Evolutionary conservation across 192 early-diverging fungal genomes (phyloP).

Genomic region (Funneliformis geosporum): DNA sequence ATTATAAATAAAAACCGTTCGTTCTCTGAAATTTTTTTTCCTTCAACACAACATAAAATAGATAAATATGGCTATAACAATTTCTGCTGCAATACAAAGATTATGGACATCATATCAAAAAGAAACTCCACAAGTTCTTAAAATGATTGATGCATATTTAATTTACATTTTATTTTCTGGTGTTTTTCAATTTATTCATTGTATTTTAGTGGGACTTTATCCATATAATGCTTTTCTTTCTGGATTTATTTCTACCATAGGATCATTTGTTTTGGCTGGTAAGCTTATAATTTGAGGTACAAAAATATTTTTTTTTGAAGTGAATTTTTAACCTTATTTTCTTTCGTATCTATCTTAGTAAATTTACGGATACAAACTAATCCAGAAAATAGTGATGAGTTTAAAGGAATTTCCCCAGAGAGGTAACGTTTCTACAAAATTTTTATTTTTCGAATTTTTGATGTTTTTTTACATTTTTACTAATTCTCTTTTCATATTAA

Average conservation of each 20-base stretch:
- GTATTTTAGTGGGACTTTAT: constrained; percentile 83
- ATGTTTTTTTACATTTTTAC: not conserved
- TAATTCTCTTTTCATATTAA: not conserved
- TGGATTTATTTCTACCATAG: constrained; percentile 91
- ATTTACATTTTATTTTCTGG: constrained; percentile 89
- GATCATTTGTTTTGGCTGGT: constrained; percentile 90
- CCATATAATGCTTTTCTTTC: constrained; percentile 98
- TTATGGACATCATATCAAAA: constrained; percentile 23
- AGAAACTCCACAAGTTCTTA: constrained; percentile 77
- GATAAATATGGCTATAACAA: not conserved
- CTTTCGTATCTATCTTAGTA: constrained; percentile 48
- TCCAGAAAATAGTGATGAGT: constrained; percentile 70
- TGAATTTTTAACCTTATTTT: constrained; percentile 9
- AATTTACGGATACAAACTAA: constrained; percentile 95
- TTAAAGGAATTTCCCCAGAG: constrained; percentile 74
- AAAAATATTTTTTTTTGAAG: not conserved
- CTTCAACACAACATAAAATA: not conserved
- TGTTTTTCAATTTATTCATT: constrained; percentile 88
- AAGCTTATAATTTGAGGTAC: constrained; percentile 20
- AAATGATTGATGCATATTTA: constrained; percentile 93
- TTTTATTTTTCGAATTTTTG: not conserved
- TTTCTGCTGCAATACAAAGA: not conserved
- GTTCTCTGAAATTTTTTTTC: not conserved
- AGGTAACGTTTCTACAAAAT: too few relatives aligned
- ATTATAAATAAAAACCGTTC: too few relatives aligned